Evolutionary conservation across 169 alveolate genomes (phyloP).

Genomic region (Eimeria brunetti): DNA sequence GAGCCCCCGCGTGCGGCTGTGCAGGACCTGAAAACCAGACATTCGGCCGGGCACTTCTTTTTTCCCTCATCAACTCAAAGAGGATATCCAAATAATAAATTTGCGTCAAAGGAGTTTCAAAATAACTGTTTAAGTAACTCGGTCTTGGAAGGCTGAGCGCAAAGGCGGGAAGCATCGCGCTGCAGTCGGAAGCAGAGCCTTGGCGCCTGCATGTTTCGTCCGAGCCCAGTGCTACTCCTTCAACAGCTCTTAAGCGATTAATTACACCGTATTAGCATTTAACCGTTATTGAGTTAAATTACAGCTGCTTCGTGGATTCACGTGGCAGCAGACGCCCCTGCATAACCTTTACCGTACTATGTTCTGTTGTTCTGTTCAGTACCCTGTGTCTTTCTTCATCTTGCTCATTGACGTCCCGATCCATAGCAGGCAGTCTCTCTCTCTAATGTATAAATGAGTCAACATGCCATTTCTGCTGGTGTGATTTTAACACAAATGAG

Average conservation of each 20-base stretch:
- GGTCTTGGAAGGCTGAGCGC: not conserved
- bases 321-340: not conserved
- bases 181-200: slow-evolving; percentile 44
- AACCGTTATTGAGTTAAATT: not conserved
- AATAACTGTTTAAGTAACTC: not conserved
- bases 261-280: not conserved
- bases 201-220: slow-evolving; percentile 9
- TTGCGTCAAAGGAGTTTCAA: not conserved
- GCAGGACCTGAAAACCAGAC: not conserved
- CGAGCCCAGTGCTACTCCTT: too few relatives aligned
- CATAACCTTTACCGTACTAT: not conserved
- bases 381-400: not conserved
- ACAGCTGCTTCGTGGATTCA: not conserved
- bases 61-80: not conserved
- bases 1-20: not conserved
- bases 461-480: not conserved
- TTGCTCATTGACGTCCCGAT: slow-evolving; percentile 1
- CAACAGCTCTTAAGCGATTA: not conserved
- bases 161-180: not conserved
- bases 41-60: not conserved
- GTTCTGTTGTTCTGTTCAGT: not conserved
- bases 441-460: not conserved
- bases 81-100: not conserved
- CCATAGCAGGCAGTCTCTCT: not conserved
- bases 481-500: not conserved